Percentiles rank a stretch among this genome's conserved stretches.
These are phyloP conservation scores for Acrocalymma vagum DNA, from an alignment of 2,329 filamentous ascomycete genomes.

Conservation along the genomic window DNA sequence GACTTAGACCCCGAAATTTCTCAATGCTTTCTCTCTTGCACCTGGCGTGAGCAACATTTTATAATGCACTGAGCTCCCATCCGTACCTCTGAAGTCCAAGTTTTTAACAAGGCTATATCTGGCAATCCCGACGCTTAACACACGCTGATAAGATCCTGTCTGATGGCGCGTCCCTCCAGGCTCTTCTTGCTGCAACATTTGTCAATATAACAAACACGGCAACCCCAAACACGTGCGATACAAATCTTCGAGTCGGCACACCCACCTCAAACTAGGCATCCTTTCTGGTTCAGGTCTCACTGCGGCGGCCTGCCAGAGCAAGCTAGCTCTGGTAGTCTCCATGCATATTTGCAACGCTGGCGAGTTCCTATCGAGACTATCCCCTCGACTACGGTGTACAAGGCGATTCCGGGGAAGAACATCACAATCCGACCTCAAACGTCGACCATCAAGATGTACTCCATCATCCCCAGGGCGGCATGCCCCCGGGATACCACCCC, in stretches of 20 bases:
- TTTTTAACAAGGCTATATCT: conserved; percentile 49
- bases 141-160: conserved; percentile 46
- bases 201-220: conserved; percentile 51
- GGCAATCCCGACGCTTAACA: conserved; percentile 48
- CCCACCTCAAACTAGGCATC: conserved; percentile 45
- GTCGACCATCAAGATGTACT: conserved; percentile 52
- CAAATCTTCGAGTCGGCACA: conserved; percentile 42
- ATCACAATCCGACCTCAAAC: conserved; percentile 51
- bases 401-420: conserved; percentile 53
- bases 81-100: conserved; percentile 38
- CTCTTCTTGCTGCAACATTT: conserved; percentile 49
- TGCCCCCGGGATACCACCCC: conserved; percentile 45
- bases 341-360: conserved; percentile 61
- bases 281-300: conserved; percentile 54
- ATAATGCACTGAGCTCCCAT: conserved; percentile 50
- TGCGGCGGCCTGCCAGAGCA: conserved; percentile 58
- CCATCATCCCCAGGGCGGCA: conserved; percentile 46
- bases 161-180: conserved; percentile 46
- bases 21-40: conserved; percentile 49
- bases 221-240: conserved; percentile 53
- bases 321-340: conserved; percentile 60
- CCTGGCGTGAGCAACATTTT: conserved; percentile 44
- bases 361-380: conserved; percentile 56
- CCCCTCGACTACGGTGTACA: conserved; percentile 56
- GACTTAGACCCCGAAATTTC: conserved; percentile 46